Base-by-base conservation (phyloP, 176 grass and related monocot species). In the Rhipidocladum racemiflorum region DNA sequence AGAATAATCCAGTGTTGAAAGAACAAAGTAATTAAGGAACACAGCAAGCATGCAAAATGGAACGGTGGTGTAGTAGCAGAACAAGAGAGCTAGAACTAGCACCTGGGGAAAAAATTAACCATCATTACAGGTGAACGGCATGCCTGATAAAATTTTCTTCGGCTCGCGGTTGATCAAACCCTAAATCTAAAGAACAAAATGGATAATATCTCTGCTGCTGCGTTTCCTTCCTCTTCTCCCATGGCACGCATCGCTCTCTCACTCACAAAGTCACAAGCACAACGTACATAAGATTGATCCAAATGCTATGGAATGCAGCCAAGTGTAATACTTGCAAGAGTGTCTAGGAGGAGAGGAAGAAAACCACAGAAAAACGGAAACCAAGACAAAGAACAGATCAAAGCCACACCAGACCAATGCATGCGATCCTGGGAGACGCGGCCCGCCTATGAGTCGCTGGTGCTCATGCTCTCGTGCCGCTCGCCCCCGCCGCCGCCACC, bases 381-480 rank as follows among this genome's bases (percentile, higher is more conserved):
- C 23, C 43, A 92, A 88, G 54, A 81, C 60, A 83, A 88, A 86
- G 65, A 92, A 81, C 78, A 88, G 87, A 91, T 73, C 67, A 91
- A 88, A 92, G 82, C 59, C 75, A 88, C 87, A 92, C 89, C 82
- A 61, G 55, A 84, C 51, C 86, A 85, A 87, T 85, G 87, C 87
- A 91, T 84, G 79, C 72, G 86, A 80, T 75, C 84, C 79, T 51
- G 74, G 48, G 56, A 68, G 61, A 25, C 43, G 82, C 56, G 49
- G 56, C 18, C 46, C 25, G 35, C 79, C 91, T 95, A 99, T 46
- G 91, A 95, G 56, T 95, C 93, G 84, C 89, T 95, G 39, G 90
- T 93, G 91, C 85, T 99, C 89, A 95, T 91, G 81, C 86, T 99
- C 87, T 95, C 91, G 54, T 99, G 91, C 72, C 91, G 91, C n/a